Evolutionary conservation across 73 alveolate species (phyloP).

Genomic region (Blepharisma japonicum): DNA sequence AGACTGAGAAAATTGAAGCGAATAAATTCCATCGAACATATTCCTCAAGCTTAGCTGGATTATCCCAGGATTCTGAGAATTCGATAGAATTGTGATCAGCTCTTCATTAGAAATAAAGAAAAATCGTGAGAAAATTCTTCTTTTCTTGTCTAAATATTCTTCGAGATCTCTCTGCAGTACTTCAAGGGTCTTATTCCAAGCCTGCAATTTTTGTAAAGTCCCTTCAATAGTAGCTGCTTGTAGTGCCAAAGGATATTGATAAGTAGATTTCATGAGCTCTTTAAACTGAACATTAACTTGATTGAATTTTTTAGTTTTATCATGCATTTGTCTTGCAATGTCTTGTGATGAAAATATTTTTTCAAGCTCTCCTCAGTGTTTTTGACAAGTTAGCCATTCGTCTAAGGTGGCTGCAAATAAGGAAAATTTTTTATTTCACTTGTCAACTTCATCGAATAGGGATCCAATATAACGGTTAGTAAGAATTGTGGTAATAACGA

Average conservation of each 20-base stretch:
- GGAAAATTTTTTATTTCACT: constrained; percentile 78
- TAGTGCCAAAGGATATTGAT: constrained; percentile 80
- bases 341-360: constrained; percentile 96
- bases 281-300: constrained; percentile 88
- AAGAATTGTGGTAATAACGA: constrained; percentile 81
- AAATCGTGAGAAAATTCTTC: constrained; percentile 92
- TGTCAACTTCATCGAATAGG: constrained; percentile 90
- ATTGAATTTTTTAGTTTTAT: constrained; percentile 83
- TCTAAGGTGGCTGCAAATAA: constrained; percentile 55
- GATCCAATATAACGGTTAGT: constrained; percentile 92
- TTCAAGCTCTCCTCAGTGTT: constrained; percentile 58
- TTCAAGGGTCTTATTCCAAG: constrained; percentile 75
- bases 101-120: constrained; percentile 96
- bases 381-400: constrained; percentile 57
- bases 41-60: constrained; percentile 89
- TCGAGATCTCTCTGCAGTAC: constrained; percentile 81
- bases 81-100: constrained; percentile 85
- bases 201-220: constrained; percentile 68
- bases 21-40: constrained; percentile 93
- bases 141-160: constrained; percentile 92
- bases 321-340: constrained; percentile 90
- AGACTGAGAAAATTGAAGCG: constrained; percentile 67
- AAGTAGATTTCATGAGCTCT: constrained; percentile 83
- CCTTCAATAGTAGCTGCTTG: constrained; percentile 56
- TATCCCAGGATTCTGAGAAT: constrained; percentile 87